Evolutionary conservation across 345 rosid genomes (phyloP).

Genomic region (Pelargonium nanum): DNA sequence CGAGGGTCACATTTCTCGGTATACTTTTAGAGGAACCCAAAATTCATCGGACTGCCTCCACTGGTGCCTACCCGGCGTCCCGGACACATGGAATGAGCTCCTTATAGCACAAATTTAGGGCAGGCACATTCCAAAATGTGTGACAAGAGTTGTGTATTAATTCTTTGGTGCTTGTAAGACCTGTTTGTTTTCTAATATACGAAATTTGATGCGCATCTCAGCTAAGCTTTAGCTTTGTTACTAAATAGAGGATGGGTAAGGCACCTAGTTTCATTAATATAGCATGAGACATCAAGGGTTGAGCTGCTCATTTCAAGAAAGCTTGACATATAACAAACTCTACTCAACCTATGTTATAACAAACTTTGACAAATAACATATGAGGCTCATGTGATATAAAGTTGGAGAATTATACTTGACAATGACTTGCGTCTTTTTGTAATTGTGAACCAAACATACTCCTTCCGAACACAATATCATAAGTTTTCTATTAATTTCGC

Average conservation of each 20-base stretch:
- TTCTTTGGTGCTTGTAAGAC: background rate
- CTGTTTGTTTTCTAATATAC: background rate
- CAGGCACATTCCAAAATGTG: too few relatives aligned
- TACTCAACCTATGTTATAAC: too few relatives aligned
- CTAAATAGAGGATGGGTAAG: background rate
- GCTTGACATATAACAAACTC: too few relatives aligned
- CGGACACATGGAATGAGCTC: conserved; percentile 76
- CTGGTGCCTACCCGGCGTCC: conserved; percentile 90
- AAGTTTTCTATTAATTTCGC: too few relatives aligned
- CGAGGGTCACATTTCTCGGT: conserved; percentile 58
- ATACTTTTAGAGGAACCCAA: conserved; percentile 30
- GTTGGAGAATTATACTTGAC: too few relatives aligned
- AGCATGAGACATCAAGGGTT: too few relatives aligned
- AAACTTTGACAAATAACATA: too few relatives aligned
- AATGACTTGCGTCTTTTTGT: too few relatives aligned
- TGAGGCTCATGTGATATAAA: too few relatives aligned
- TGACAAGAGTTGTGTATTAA: background rate
- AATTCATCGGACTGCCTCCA: conserved; percentile 73
- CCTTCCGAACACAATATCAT: too few relatives aligned
- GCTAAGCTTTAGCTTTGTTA: background rate
- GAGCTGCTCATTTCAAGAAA: too few relatives aligned
- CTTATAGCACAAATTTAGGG: conserved; percentile 46
- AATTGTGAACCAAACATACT: too few relatives aligned
- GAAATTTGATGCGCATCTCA: background rate
- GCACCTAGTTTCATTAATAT: background rate